Base-by-base conservation (phyloP, 2,329 filamentous ascomycete genomes). In the Penicillium paneum region DNA sequence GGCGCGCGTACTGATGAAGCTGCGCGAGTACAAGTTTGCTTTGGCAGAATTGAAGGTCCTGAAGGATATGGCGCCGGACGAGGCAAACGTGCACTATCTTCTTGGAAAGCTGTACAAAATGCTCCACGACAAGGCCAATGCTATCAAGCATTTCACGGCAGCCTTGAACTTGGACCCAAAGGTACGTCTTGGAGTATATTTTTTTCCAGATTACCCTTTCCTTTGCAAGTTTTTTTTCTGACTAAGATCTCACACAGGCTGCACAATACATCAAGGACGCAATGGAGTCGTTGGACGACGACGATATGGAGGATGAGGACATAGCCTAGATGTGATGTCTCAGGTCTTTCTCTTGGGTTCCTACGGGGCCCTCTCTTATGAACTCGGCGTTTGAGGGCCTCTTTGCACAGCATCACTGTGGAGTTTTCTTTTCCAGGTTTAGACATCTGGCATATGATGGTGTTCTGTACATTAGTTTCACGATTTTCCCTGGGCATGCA, bases 111-210 rank as follows among this genome's bases (percentile, higher is more conserved):
- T 84, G 54, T 84, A 83, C 71, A 86, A 86, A 71, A 80, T 78
- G 62, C 62, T 85, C 54, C 73, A 78, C 29, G 78, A 85, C 55
- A 81, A 82, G 64, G 85, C 86, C 57, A 82, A 86, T 65, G 92
- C 94, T n/a, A 89, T 99, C 56, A 87, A 88, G 56, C 91, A 97
- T 72, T 96, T 96, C 71, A 99, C 94, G 7, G 93, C 92, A 71
- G 94, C 94, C 17, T 78, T 97, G 68, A 96, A 96, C 73, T 78
- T 99, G 67, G 94, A 99, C 78, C 94, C 93, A 29, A 97, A 97
- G 86, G 93, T 95, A 79, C 70, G 80, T 44, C 42, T 24, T 21
- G 24, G n/a, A 29, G 1, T 24, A 7, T 5, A 3, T 1, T 52
- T 36, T 52, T 36, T 24, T 8, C 21, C 54, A 42, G 10, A 15